Conservation (phyloP, 2,329 filamentous ascomycete species). For the Mollisiaceae sp. region DNA sequence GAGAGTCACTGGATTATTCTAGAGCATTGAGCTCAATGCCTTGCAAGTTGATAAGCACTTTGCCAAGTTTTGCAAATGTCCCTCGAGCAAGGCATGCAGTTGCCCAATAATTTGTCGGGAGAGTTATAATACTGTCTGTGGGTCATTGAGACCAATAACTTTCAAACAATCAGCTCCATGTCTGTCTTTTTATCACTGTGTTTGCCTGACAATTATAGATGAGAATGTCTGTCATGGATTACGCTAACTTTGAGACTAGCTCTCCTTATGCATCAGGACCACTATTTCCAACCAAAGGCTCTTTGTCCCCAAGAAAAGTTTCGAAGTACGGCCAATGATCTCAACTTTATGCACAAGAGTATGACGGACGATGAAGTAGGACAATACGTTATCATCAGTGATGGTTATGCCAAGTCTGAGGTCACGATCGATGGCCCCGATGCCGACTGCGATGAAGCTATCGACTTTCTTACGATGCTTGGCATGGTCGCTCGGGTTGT, state of each 20-base stretch:
- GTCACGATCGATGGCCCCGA: conserved; percentile 24
- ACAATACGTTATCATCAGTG: conserved; percentile 8
- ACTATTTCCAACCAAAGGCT: conserved; percentile 31
- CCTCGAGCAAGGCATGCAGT: too few relatives aligned
- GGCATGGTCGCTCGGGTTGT: conserved; percentile 10
- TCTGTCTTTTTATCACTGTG: not conserved
- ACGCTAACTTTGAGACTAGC: not conserved
- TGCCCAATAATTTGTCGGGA: too few relatives aligned
- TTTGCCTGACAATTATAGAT: not conserved
- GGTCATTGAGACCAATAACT: too few relatives aligned
- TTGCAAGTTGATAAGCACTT: not conserved
- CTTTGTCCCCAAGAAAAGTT: conserved; percentile 21
- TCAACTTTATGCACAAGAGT: conserved; percentile 11
- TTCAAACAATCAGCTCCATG: too few relatives aligned
- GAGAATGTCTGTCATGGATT: not conserved
- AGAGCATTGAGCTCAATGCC: not conserved
- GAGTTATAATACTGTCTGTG: too few relatives aligned
- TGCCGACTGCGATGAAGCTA: conserved; percentile 28
- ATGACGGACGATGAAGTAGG: conserved; percentile 13
- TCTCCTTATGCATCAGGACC: conserved; percentile 32
- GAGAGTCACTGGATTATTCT: not conserved
- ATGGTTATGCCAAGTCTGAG: not conserved
- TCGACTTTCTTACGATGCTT: conserved; percentile 29
- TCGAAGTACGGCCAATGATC: conserved; percentile 12
- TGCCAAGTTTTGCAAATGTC: not conserved